Evolutionary conservation across 164 flowering plant species (phyloP).

Genomic region (Piper betle): DNA sequence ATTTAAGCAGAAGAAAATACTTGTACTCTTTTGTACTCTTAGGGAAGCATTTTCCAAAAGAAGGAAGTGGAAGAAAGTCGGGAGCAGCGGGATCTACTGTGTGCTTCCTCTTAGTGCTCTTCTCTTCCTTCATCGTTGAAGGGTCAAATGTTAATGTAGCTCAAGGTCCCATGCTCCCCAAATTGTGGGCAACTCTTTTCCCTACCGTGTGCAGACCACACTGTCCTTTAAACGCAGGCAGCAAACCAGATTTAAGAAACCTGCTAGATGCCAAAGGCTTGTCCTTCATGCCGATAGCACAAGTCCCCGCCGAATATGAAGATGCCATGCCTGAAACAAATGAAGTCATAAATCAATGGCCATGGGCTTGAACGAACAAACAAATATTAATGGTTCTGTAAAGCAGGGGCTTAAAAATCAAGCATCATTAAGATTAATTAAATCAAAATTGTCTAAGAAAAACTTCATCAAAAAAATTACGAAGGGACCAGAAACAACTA

Average conservation of each 20-base stretch:
- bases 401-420: too few species aligned
- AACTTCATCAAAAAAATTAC: too few species aligned
- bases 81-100: conserved; percentile 85
- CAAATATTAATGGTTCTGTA: too few species aligned
- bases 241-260: conserved; percentile 34
- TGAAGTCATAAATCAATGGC: neutral
- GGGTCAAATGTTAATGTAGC: conserved; percentile 85
- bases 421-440: too few species aligned
- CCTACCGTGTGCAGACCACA: conserved; percentile 22
- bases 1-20: conserved; percentile 12
- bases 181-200: conserved; percentile 18
- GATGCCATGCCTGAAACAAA: conserved; percentile 42
- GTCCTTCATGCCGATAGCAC: conserved; percentile 42
- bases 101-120: conserved; percentile 45
- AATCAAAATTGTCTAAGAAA: too few species aligned
- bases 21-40: conserved; percentile 77
- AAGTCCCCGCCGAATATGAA: conserved; percentile 35
- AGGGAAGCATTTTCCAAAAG: conserved; percentile 88
- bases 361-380: too few species aligned
- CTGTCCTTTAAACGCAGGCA: conserved; percentile 42
- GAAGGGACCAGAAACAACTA: too few species aligned
- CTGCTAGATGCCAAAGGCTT: conserved; percentile 21
- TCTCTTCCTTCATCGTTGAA: conserved; percentile 32
- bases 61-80: conserved; percentile 77
- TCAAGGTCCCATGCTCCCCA: conserved; percentile 21